Conservation (phyloP, 2,329 filamentous ascomycete species). For the Monilinia fructicola region DNA sequence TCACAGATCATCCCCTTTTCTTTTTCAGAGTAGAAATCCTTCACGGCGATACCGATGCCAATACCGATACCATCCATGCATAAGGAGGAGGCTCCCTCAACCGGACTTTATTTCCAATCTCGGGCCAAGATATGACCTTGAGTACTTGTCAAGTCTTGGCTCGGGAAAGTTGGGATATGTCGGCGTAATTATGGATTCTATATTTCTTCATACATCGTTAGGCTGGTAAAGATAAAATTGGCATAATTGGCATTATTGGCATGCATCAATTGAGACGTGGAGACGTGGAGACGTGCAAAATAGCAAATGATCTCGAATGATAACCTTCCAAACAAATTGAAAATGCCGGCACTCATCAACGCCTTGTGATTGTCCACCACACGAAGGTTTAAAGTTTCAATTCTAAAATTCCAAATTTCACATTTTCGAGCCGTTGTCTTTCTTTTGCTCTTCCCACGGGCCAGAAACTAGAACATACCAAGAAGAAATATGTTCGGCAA, state of each 20-base stretch:
- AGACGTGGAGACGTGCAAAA: background rate
- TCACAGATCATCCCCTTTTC: background rate
- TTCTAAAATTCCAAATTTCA: background rate
- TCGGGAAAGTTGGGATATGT: background rate
- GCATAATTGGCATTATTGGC: background rate
- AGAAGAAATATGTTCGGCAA: background rate
- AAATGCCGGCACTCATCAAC: background rate
- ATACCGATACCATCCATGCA: background rate
- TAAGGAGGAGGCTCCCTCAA: background rate
- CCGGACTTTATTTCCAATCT: background rate
- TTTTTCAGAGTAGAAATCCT: background rate
- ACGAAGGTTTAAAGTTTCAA: background rate
- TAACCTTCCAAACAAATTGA: background rate
- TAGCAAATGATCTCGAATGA: background rate
- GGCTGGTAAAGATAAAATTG: background rate
- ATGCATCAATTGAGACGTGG: background rate
- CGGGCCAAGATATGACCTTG: background rate
- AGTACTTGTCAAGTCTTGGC: background rate
- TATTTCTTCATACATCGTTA: background rate
- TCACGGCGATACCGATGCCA: slow-evolving; percentile 5
- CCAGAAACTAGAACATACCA: slow-evolving; percentile 15
- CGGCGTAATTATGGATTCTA: slow-evolving; percentile 11
- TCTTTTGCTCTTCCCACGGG: background rate
- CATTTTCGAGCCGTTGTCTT: background rate
- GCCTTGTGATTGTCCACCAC: background rate